Base-by-base conservation (phyloP, 805 yeast genomes). In the Starmerella cellae region DNA sequence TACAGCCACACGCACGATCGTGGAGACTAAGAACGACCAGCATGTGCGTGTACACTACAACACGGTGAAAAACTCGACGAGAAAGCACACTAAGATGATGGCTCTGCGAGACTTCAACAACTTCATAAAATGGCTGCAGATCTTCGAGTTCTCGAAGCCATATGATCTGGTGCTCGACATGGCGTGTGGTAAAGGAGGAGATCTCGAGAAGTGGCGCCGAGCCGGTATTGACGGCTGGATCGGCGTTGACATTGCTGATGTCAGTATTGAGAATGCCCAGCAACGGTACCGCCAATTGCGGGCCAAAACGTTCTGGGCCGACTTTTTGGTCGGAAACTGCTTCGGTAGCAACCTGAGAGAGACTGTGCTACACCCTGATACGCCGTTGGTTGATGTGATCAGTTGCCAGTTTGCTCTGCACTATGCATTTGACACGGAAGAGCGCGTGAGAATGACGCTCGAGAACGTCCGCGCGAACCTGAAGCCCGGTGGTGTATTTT, bases 171-270 rank as follows among this genome's bases (percentile, higher is more conserved):
- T 80, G 1, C 64, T 91, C 17, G 99, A 91, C 56, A 61, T 88
- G 43, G 95, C 95, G 14, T 87, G 97, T 62, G 99, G 99, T 13
- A 93, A 91, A 60, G 99, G 99, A 40, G 99, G 99, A 22, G 99
- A 91, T 63, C 64, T 91, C 55, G 75, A 80, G 53, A 91, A 91
- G 59, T 88, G 94, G 77, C 81, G 78, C 39, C 74, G 74, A 52
- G 79, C 83, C 1, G 66, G 73, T 18, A 72, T 83, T 2, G 70
- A 74, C 19, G 87, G 85, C 37, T 82, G 81, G 51, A 75, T 87
- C 42, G 98, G 98, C 1, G 70, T 91, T 23, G 99, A 91, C 61
- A 78, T 91, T 35, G 85, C 95, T 17, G 91, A 87, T 59, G 79
- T 79, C 3, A 82, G 95, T 5, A 77, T 91, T 39, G 67, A 71